Evolutionary conservation across 148 eudicot species (phyloP).

Genomic region (Talinum fruticosum): DNA sequence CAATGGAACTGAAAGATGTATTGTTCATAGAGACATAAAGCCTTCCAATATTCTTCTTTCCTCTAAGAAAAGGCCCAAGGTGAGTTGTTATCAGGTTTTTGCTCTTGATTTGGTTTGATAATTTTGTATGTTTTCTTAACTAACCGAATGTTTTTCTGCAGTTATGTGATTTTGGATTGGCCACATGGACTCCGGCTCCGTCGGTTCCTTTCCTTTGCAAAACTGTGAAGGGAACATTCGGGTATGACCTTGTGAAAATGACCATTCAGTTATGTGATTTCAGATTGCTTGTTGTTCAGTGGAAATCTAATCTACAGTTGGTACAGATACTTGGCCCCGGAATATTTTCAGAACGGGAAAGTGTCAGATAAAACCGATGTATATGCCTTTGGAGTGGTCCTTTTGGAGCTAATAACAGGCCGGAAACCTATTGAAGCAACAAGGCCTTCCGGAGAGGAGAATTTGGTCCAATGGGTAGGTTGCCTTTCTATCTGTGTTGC

Average conservation of each 20-base stretch:
- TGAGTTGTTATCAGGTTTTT: conserved; percentile 24
- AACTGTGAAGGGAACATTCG: conserved; percentile 99
- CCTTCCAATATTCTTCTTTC: conserved; percentile 96
- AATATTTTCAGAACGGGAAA: conserved; percentile 97
- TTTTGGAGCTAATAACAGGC: conserved; percentile 81
- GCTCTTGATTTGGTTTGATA: background rate
- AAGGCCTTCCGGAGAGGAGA: conserved; percentile 84
- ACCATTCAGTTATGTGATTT: background rate
- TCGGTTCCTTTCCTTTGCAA: conserved; percentile 96
- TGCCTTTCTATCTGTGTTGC: conserved; percentile 12
- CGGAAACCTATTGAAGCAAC: conserved; percentile 80
- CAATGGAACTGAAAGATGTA: conserved; percentile 87
- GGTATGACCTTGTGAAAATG: conserved; percentile 46
- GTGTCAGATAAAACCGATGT: conserved; percentile 94
- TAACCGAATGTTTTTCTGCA: conserved; percentile 35
- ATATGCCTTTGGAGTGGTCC: conserved; percentile 91
- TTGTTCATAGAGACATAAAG: conserved; percentile 98
- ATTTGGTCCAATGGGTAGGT: conserved; percentile 91
- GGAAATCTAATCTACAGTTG: background rate
- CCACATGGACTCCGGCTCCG: conserved; percentile 95
- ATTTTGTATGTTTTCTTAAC: conserved; percentile 16
- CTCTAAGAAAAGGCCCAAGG: conserved; percentile 85
- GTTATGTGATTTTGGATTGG: conserved; percentile 96
- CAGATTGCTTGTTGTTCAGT: background rate
- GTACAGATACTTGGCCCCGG: conserved; percentile 90